These are phyloP conservation scores for Zostera marina DNA, from an alignment of 116 monocot species.

Conservation along the genomic window DNA sequence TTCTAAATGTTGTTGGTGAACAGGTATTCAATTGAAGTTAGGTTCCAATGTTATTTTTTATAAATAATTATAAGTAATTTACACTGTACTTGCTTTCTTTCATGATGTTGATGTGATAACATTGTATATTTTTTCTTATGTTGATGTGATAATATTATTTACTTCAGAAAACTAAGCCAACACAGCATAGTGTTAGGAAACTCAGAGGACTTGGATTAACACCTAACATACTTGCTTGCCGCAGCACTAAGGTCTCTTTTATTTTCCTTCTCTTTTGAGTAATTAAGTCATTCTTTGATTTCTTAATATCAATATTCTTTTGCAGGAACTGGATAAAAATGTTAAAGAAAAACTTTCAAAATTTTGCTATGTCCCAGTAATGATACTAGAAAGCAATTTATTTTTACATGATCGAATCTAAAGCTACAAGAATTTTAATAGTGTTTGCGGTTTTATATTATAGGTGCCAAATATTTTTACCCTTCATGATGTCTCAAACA, in stretches of 20 bases:
- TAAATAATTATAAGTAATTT: not conserved
- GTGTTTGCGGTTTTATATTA: slow-evolving; percentile 3
- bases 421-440: not conserved
- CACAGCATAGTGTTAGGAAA: slow-evolving; percentile 57
- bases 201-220: slow-evolving; percentile 44
- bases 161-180: slow-evolving; percentile 73
- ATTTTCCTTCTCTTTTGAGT: not conserved
- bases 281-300: not conserved
- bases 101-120: not conserved
- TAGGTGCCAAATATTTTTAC: slow-evolving; percentile 63
- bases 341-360: slow-evolving; percentile 85
- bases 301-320: not conserved
- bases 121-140: not conserved
- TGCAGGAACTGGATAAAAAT: slow-evolving; percentile 57
- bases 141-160: too few relatives aligned
- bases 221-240: slow-evolving; percentile 68
- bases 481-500: slow-evolving; percentile 88
- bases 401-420: not conserved
- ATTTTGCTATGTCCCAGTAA: slow-evolving; percentile 93
- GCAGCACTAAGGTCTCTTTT: slow-evolving; percentile 30
- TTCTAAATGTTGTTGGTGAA: slow-evolving; percentile 89
- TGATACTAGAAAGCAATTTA: not conserved
- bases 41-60: not conserved
- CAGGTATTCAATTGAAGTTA: slow-evolving; percentile 31
- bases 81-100: not conserved